These are phyloP conservation scores for Clonostachys sp. DNA, from an alignment of 2,329 filamentous ascomycete genomes.

Conservation along the genomic window DNA sequence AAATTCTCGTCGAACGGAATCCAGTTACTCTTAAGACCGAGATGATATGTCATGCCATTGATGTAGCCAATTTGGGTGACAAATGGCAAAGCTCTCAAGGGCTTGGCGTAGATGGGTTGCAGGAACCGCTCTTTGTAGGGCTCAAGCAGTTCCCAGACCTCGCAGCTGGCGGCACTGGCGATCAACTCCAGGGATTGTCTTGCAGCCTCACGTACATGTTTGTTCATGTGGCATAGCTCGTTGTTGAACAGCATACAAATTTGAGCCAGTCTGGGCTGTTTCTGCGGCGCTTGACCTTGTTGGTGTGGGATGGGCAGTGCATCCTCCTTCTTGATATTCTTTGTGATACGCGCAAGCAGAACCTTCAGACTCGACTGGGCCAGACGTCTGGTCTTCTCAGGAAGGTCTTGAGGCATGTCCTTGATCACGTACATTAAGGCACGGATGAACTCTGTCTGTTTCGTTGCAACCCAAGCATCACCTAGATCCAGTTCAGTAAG, in stretches of 20 bases:
- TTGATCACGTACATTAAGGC: constrained; percentile 98
- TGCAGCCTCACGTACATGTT: constrained; percentile 84
- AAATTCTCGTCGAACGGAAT: constrained; percentile 89
- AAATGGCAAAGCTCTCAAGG: constrained; percentile 86
- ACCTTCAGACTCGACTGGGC: constrained; percentile 81
- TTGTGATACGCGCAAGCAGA: constrained; percentile 73
- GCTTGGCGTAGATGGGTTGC: constrained; percentile 93
- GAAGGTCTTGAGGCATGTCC: constrained; percentile 91
- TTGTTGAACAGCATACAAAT: constrained; percentile 82
- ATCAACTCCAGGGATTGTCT: constrained; percentile 78
- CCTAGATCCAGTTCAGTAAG: constrained; percentile 82
- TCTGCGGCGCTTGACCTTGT: constrained; percentile 37
- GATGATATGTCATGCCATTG: constrained; percentile 92
- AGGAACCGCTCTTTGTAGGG: constrained; percentile 87
- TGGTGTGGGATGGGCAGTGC: constrained; percentile 28
- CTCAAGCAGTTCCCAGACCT: constrained; percentile 83
- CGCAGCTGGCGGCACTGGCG: constrained; percentile 69
- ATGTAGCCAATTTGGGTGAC: constrained; percentile 97
- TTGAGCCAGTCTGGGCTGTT: constrained; percentile 60
- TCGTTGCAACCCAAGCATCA: constrained; percentile 74
- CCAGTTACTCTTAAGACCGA: constrained; percentile 84
- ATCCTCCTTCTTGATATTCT: constrained; percentile 76
- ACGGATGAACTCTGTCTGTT: constrained; percentile 82
- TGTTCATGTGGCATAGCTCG: constrained; percentile 93
- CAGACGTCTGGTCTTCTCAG: constrained; percentile 79